A percentile compares a stretch with the other conserved stretches of the same genome.
phyloP scores from a whole-genome alignment of 1,284 basidiomycete species.

The Rhodotorula glutinis region DNA sequence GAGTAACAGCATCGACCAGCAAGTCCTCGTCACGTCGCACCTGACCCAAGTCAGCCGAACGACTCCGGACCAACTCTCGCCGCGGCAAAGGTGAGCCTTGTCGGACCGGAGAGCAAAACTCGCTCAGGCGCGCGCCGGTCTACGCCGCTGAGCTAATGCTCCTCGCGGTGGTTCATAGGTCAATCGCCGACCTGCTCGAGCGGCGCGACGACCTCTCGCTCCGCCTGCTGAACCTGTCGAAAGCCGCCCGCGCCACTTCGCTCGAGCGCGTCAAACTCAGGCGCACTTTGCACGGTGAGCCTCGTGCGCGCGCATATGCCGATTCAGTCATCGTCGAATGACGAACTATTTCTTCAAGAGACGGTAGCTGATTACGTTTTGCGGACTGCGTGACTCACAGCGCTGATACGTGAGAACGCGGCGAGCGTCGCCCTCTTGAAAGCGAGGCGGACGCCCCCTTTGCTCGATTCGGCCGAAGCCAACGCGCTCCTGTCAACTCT shows the following conservation, averaged over 20 bases:
- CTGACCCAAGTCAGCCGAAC: neutral
- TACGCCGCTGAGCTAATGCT: neutral
- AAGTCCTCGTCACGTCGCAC: neutral
- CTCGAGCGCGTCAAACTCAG: neutral
- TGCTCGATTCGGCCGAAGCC: neutral
- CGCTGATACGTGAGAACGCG: conserved; percentile 6
- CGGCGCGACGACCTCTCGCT: conserved; percentile 14
- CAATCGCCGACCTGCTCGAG: neutral
- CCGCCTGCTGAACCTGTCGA: neutral
- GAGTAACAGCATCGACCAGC: neutral
- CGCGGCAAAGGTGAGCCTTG: neutral
- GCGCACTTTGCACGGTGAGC: neutral
- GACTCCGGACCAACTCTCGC: neutral
- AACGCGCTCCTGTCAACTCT: neutral
- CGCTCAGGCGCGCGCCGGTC: too few relatives aligned
- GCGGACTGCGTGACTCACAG: neutral
- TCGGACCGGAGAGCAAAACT: too few relatives aligned
- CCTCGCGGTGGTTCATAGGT: neutral
- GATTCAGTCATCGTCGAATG: too few relatives aligned
- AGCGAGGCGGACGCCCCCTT: neutral
- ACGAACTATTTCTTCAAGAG: too few relatives aligned
- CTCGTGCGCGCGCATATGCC: too few relatives aligned
- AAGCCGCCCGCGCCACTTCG: neutral
- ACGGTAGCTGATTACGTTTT: neutral
- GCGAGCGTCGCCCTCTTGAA: neutral